Evolutionary conservation across 352 stramenopile species (phyloP).

Genomic region (Pythium scleroteichum): DNA sequence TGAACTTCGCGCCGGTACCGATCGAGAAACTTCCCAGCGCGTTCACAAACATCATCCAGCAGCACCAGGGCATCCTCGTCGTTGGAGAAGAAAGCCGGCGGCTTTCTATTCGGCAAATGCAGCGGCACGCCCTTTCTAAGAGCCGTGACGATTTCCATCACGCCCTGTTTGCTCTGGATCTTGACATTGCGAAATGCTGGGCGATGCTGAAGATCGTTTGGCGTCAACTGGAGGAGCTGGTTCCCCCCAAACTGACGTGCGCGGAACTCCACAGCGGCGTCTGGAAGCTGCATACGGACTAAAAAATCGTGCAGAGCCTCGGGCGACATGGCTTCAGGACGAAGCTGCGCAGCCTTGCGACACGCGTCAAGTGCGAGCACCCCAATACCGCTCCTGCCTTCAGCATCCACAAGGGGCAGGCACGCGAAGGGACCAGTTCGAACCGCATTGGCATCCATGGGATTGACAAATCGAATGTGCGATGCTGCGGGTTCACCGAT

Average conservation of each 20-base stretch:
- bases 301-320: conserved; percentile 52
- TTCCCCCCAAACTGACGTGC: conserved; percentile 42
- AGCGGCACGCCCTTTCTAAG: conserved; percentile 44
- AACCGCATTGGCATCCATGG: not conserved
- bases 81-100: conserved; percentile 42
- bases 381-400: conserved; percentile 32
- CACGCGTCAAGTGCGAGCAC: conserved; percentile 62
- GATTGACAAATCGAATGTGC: conserved; percentile 33
- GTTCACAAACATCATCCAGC: conserved; percentile 40
- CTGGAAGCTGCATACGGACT: conserved; percentile 45
- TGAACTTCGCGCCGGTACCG: conserved; percentile 44
- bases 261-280: conserved; percentile 47
- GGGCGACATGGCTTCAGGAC: conserved; percentile 60
- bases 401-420: conserved; percentile 39
- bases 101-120: conserved; percentile 35
- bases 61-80: conserved; percentile 58
- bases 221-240: conserved; percentile 46
- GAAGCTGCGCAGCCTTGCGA: conserved; percentile 45
- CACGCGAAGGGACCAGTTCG: conserved; percentile 52
- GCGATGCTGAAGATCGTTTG: conserved; percentile 56
- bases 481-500: conserved; percentile 22
- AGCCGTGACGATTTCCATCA: conserved; percentile 53
- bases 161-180: conserved; percentile 48
- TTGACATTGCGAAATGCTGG: conserved; percentile 51
- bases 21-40: conserved; percentile 46